Conservation (phyloP, 768 basidiomycete species). For the Pisolithus sp. region DNA sequence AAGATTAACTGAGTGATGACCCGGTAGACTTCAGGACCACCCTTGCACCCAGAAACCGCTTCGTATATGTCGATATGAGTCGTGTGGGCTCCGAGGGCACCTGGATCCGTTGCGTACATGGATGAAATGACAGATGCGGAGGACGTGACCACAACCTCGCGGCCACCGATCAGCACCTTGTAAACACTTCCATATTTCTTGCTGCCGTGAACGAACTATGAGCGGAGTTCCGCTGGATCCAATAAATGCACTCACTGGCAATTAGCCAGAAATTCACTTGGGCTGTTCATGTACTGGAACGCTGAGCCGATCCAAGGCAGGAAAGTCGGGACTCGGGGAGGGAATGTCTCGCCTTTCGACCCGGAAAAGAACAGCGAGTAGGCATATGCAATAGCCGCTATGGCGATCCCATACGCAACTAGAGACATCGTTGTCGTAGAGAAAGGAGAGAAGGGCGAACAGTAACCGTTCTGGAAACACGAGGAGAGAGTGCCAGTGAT, state of each 20-base stretch:
- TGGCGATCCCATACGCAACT: background rate
- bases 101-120: constrained; percentile 1
- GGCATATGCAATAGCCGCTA: background rate
- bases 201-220: background rate
- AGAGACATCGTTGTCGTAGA: background rate
- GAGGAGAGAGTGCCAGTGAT: no score
- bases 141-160: constrained; percentile 13
- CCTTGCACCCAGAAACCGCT: constrained; percentile 3
- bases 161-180: constrained; percentile 12
- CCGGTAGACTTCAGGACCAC: constrained; percentile 6
- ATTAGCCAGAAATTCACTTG: constrained; percentile 9
- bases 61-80: constrained; percentile 7
- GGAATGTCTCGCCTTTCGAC: background rate
- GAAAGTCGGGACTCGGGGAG: constrained; percentile 7
- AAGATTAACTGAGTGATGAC: constrained; percentile 8
- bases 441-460: background rate
- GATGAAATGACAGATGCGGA: constrained; percentile 11
- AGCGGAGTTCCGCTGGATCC: background rate
- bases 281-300: constrained; percentile 9
- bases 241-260: constrained; percentile 15
- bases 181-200: constrained; percentile 10
- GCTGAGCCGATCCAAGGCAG: constrained; percentile 14
- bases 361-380: background rate
- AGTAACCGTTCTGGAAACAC: no score
- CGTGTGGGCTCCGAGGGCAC: constrained; percentile 1